Base-by-base conservation (phyloP, 495 filamentous ascomycete genomes). In the Rusavskia elegans region DNA sequence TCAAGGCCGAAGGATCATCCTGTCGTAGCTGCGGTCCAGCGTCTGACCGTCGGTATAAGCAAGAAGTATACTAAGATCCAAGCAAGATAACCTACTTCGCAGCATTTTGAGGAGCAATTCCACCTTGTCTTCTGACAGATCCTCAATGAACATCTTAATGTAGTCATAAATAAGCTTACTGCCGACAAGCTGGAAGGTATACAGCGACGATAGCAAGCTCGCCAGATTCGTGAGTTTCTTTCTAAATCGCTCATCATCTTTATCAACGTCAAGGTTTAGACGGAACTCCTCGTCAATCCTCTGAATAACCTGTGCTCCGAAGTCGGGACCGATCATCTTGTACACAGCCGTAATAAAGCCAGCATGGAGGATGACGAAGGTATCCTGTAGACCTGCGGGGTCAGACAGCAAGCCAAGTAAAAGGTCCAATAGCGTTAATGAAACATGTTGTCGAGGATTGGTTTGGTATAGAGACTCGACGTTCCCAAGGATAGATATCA, bases 261-360 rank as follows among this genome's bases (percentile, higher is more conserved):
- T 61, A 23, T 73, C 66, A 19, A 62, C 59, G 1, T 56, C 55
- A 57, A 80, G 79, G 56, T 75, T 62, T 16, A 66, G 63, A 51
- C 74, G 71, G 61, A 95, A 83, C 10, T 76, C 76, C 51, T 89
- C 77, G 11, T 93, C 81, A 17, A 87, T 68, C 35, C 78, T 78
- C 58, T 94, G 82, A 5, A 95, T 67, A 16, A 94, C 68, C 52
- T 93, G 81, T 0, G 87, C 89, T 16, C 88, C 90, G 64, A 97
- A 83, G 59, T 90, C 89, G 45, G 78, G 81, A 21, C 92, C 93
- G 54, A 92, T 70, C 9, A 87, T 72, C 62, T 86, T 94, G 69
- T 94, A 90, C 5, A 92, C 59, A 0, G 87, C 89, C 8, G 89
- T 82, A 54, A 92, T 80, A 60, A 97, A 97, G 5, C 86, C 90